Conservation (phyloP, 2,329 filamentous ascomycete genomes). For the Pyrenochaeta sp. region DNA sequence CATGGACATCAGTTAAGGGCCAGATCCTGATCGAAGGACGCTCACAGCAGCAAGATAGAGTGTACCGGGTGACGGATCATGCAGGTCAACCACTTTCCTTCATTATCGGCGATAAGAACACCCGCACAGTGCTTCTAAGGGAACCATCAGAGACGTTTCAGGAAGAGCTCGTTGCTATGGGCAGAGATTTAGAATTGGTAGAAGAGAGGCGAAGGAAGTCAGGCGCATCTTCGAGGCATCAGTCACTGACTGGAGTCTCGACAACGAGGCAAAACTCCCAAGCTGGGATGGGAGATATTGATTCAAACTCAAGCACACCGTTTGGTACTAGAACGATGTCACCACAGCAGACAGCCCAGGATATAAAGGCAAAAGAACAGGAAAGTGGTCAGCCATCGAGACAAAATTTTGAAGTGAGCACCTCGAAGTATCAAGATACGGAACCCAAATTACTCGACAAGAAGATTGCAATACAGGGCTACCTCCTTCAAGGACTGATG, state of each 20-base stretch:
- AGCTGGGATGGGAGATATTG: neutral
- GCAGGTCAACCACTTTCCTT: constrained; percentile 12
- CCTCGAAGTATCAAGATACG: neutral
- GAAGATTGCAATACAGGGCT: constrained; percentile 17
- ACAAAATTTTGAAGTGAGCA: neutral
- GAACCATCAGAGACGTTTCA: constrained; percentile 5
- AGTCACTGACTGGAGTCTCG: neutral
- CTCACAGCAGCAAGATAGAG: neutral
- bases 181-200: constrained; percentile 3
- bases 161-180: constrained; percentile 7
- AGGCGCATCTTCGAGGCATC: constrained; percentile 1
- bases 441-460: constrained; percentile 14
- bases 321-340: neutral
- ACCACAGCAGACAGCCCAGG: neutral
- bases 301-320: neutral
- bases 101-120: neutral
- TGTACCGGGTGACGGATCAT: constrained; percentile 15
- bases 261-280: neutral
- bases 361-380: neutral
- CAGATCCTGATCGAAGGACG: constrained; percentile 4
- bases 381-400: neutral
- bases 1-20: constrained; percentile 23
- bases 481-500: constrained; percentile 12
- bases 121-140: constrained; percentile 3
- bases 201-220: constrained; percentile 11